Evolutionary conservation across 2,329 filamentous ascomycete genomes (phyloP).

Genomic region (Chrysoporthe deuterocubensis): DNA sequence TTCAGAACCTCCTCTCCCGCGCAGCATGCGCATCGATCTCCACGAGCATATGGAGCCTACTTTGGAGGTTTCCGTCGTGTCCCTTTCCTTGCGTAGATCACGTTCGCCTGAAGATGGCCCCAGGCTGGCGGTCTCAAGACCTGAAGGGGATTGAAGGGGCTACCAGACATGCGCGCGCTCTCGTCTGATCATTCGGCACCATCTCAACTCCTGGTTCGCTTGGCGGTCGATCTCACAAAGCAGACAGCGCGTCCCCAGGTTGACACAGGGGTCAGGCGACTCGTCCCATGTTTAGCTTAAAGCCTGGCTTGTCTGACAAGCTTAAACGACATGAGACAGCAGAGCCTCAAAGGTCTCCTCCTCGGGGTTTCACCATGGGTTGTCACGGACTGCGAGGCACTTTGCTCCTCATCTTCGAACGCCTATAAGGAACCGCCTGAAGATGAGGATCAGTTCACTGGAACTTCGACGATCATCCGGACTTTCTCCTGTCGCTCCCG

Average conservation of each 20-base stretch:
- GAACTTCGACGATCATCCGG: background rate
- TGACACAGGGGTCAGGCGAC: background rate
- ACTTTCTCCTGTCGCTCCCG: background rate
- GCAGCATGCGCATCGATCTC: background rate
- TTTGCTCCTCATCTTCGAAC: background rate
- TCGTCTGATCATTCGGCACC: background rate
- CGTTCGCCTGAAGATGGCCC: too few relatives aligned
- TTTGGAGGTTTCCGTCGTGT: background rate
- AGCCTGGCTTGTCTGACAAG: slow-evolving; percentile 14
- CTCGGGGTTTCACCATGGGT: slow-evolving; percentile 6
- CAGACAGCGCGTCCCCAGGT: background rate
- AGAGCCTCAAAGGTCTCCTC: slow-evolving; percentile 22
- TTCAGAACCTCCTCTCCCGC: background rate
- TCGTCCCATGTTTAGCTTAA: slow-evolving; percentile 7
- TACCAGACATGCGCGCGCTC: background rate
- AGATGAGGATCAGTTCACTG: background rate
- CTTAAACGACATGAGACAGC: slow-evolving; percentile 22
- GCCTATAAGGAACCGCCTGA: slow-evolving; percentile 4
- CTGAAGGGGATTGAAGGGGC: background rate
- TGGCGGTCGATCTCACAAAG: background rate
- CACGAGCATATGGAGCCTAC: too few relatives aligned
- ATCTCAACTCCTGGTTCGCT: background rate
- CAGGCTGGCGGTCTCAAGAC: too few relatives aligned
- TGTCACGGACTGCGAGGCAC: background rate
- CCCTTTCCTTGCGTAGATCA: background rate